A percentile compares a stretch with the other conserved stretches of the same genome.
These are phyloP conservation scores for Hypericum androsaemum DNA, from an alignment of 345 rosid genomes.

Conservation along the genomic window DNA sequence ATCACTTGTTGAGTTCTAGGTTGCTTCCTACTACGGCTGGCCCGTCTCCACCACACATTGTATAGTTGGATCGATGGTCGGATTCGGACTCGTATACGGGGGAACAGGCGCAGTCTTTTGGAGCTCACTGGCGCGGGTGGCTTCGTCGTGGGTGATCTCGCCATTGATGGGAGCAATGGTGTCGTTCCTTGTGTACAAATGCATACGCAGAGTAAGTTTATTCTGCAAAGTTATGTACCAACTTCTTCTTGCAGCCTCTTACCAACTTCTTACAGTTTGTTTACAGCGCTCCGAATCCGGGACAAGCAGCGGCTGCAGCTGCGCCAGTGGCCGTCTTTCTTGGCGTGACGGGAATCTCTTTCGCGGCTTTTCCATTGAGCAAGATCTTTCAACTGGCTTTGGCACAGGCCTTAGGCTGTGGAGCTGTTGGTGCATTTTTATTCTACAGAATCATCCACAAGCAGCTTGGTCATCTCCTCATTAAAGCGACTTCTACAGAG, in stretches of 20 bases:
- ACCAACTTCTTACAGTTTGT: slow-evolving; percentile 50
- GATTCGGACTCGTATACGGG: slow-evolving; percentile 87
- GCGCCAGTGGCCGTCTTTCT: slow-evolving; percentile 74
- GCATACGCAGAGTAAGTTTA: slow-evolving; percentile 81
- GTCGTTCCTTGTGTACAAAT: slow-evolving; percentile 87
- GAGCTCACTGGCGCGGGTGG: slow-evolving; percentile 83
- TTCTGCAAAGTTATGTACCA: slow-evolving; percentile 7
- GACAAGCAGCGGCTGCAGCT: slow-evolving; percentile 80
- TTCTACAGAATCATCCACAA: slow-evolving; percentile 52
- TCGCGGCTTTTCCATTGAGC: slow-evolving; percentile 81
- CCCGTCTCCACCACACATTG: slow-evolving; percentile 99
- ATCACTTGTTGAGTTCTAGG: slow-evolving; percentile 29
- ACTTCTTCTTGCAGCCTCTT: not conserved
- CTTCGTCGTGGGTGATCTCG: slow-evolving; percentile 92
- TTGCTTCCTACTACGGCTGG: slow-evolving; percentile 86
- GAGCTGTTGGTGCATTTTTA: slow-evolving; percentile 71
- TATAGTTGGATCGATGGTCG: slow-evolving; percentile 96
- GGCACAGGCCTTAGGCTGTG: slow-evolving; percentile 69
- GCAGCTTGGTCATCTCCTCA: slow-evolving; percentile 83
- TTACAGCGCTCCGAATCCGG: slow-evolving; percentile 93
- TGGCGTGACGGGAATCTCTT: slow-evolving; percentile 78
- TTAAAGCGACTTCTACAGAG: slow-evolving; percentile 30
- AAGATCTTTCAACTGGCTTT: slow-evolving; percentile 44
- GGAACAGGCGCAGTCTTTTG: slow-evolving; percentile 95
- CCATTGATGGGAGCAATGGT: slow-evolving; percentile 74